Conservation (phyloP, 208 protist genomes). For the Acanthamoeba divionensis region DNA sequence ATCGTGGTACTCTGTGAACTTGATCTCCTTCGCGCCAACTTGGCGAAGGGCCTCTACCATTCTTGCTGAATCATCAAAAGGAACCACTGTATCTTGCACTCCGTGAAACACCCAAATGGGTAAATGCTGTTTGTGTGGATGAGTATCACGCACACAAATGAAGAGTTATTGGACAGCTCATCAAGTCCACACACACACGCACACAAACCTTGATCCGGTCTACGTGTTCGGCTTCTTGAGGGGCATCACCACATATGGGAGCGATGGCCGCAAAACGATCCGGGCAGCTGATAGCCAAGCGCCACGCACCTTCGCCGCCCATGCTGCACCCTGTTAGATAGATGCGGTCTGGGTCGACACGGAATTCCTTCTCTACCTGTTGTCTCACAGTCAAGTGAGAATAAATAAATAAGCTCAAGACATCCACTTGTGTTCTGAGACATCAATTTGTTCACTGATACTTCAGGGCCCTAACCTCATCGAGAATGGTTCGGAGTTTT, state of each 20-base stretch:
- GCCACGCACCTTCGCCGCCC: background rate
- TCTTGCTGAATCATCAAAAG: background rate
- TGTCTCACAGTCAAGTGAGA: background rate
- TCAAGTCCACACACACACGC: too few relatives aligned
- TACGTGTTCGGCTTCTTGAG: background rate
- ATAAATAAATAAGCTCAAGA: too few relatives aligned
- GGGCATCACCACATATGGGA: background rate
- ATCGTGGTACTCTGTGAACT: background rate
- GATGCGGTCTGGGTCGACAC: background rate
- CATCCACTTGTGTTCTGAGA: too few relatives aligned
- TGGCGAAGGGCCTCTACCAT: background rate
- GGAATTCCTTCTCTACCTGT: background rate
- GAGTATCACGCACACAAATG: background rate
- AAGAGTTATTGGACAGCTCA: background rate
- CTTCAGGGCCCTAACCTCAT: too few relatives aligned
- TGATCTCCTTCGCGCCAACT: background rate
- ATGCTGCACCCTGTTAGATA: background rate
- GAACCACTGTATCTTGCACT: background rate
- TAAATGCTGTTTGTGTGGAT: background rate
- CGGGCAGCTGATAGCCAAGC: background rate
- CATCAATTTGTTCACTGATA: too few relatives aligned
- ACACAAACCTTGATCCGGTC: too few relatives aligned
- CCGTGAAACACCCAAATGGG: background rate
- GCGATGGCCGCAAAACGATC: background rate
- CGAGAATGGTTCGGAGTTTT: too few relatives aligned